These are phyloP conservation scores for Arabidopsis lyrata DNA, from an alignment of 441 rosid genomes.

Conservation along the genomic window DNA sequence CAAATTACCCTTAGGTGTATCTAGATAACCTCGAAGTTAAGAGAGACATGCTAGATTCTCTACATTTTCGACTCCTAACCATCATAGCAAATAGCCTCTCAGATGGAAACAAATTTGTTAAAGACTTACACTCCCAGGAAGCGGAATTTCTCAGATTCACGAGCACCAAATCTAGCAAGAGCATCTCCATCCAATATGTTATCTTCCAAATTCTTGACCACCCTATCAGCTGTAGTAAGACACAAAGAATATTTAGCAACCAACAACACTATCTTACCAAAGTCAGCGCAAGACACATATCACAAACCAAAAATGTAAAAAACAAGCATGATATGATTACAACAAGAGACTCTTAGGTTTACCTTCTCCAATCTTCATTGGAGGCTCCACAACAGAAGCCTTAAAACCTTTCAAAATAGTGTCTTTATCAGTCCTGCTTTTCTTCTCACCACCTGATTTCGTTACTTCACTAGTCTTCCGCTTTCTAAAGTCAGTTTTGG, in stretches of 20 bases:
- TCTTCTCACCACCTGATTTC: constrained; percentile 58
- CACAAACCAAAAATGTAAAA: constrained; percentile 7
- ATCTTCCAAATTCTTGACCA: constrained; percentile 51
- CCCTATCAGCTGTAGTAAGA: constrained; percentile 58
- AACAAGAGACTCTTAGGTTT: background rate
- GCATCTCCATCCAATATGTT: constrained; percentile 57
- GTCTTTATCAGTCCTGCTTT: constrained; percentile 49
- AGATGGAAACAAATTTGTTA: constrained; percentile 26
- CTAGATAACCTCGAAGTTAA: background rate
- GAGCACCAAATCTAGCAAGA: constrained; percentile 71
- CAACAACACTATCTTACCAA: constrained; percentile 22
- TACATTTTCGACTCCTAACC: constrained; percentile 20
- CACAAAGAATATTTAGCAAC: constrained; percentile 21
- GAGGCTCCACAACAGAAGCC: constrained; percentile 54
- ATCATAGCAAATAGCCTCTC: constrained; percentile 11
- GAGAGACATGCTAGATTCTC: constrained; percentile 1
- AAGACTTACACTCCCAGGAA: constrained; percentile 86
- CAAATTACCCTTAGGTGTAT: constrained; percentile 11
- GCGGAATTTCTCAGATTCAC: constrained; percentile 79
- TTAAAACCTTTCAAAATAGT: constrained; percentile 46
- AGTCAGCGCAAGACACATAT: constrained; percentile 17
- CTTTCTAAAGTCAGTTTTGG: constrained; percentile 52
- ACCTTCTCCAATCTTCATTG: constrained; percentile 49
- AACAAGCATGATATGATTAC: background rate
- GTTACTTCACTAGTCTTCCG: constrained; percentile 57